Evolutionary conservation across 2,329 filamentous ascomycete species (phyloP).

Genomic region (Annulohypoxylon truncatum): DNA sequence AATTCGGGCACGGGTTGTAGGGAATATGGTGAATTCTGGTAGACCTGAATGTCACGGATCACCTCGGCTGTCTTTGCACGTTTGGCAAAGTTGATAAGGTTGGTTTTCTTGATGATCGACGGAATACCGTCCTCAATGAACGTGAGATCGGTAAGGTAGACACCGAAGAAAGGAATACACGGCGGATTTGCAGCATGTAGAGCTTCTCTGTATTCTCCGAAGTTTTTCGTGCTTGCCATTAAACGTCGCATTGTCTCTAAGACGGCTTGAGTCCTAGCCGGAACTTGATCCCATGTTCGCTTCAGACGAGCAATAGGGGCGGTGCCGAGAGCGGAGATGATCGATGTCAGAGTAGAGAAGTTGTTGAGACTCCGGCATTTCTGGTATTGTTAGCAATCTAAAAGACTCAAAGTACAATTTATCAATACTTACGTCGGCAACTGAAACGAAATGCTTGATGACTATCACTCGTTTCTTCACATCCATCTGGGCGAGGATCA

Average conservation of each 20-base stretch:
- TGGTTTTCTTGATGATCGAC: conserved; percentile 94
- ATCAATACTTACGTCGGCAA: conserved; percentile 82
- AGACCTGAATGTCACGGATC: conserved; percentile 98
- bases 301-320: conserved; percentile 94
- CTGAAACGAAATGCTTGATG: conserved; percentile 97
- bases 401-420: conserved; percentile 22
- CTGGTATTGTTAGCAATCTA: conserved; percentile 58
- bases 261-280: conserved; percentile 80
- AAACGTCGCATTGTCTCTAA: conserved; percentile 92
- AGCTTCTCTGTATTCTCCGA: conserved; percentile 94
- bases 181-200: conserved; percentile 93
- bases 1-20: conserved; percentile 89
- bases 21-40: conserved; percentile 96
- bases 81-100: conserved; percentile 98
- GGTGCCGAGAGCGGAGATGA: conserved; percentile 94
- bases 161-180: conserved; percentile 98
- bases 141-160: conserved; percentile 95
- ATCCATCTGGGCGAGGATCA: conserved; percentile 95
- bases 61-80: conserved; percentile 97
- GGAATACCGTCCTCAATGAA: conserved; percentile 99
- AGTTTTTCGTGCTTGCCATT: conserved; percentile 98
- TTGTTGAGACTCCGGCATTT: conserved; percentile 96
- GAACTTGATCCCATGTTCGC: conserved; percentile 94
- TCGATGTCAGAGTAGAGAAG: conserved; percentile 96
- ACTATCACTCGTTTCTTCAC: conserved; percentile 96